Conservation (phyloP, 306 rosid genomes). For the Prinsepia uniflora region DNA sequence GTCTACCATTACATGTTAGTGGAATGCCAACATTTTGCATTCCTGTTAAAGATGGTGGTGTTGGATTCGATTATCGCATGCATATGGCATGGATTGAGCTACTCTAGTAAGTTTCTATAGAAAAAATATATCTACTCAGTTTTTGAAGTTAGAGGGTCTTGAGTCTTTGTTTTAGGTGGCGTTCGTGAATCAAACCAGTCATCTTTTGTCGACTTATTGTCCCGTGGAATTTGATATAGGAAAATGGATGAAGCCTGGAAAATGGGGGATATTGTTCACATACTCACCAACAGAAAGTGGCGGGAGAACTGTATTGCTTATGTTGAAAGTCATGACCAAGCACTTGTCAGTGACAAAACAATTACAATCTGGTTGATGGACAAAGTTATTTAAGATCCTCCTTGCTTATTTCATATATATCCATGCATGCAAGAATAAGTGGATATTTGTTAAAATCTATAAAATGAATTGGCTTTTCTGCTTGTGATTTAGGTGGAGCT, state of each 20-base stretch:
- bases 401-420: neutral
- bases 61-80: slow-evolving; percentile 92
- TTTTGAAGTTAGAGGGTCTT: neutral
- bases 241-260: slow-evolving; percentile 73
- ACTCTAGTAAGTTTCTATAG: slow-evolving; percentile 55
- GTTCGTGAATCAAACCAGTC: neutral
- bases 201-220: neutral
- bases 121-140: neutral
- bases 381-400: slow-evolving; percentile 51
- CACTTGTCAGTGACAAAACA: slow-evolving; percentile 98
- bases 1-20: slow-evolving; percentile 67
- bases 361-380: slow-evolving; percentile 99
- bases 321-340: slow-evolving; percentile 99
- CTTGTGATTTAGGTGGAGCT: too few species aligned
- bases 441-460: neutral
- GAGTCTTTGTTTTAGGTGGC: neutral
- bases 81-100: slow-evolving; percentile 99
- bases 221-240: slow-evolving; percentile 35
- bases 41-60: slow-evolving; percentile 82
- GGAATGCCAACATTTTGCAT: slow-evolving; percentile 96
- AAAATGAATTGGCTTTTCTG: too few species aligned
- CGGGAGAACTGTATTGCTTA: slow-evolving; percentile 81
- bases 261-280: slow-evolving; percentile 76
- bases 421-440: neutral
- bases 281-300: slow-evolving; percentile 94